These are phyloP conservation scores for Cyanophora paradoxa DNA, from an alignment of 78 protist species.

Conservation along the genomic window DNA sequence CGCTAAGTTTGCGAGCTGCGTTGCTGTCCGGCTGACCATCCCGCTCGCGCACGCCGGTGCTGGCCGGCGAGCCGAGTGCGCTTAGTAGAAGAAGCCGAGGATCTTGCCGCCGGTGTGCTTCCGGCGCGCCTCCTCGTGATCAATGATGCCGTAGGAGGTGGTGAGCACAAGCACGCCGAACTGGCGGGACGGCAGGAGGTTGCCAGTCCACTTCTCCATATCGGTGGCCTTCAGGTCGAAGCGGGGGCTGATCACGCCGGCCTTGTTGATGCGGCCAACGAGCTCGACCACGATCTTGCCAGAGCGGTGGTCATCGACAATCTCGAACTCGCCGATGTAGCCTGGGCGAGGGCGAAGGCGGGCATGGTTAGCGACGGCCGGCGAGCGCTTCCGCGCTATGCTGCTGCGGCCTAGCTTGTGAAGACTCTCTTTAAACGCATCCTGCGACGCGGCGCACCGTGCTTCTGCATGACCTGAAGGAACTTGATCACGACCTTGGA, in stretches of 20 bases:
- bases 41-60: too few species aligned
- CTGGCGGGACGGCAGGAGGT: conserved; percentile 97
- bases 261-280: conserved; percentile 98
- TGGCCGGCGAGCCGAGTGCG: too few species aligned
- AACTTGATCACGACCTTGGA: conserved; percentile 97
- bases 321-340: conserved; percentile 99
- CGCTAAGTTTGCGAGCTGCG: too few species aligned
- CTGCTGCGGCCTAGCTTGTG: too few species aligned
- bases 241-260: conserved; percentile 98
- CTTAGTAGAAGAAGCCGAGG: conserved; percentile 91
- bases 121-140: conserved; percentile 95
- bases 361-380: not conserved
- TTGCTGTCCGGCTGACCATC: too few species aligned
- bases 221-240: conserved; percentile 69
- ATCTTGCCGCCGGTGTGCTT: conserved; percentile 97
- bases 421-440: too few species aligned
- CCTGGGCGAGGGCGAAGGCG: conserved; percentile 39
- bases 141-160: conserved; percentile 99
- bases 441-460: conserved; percentile 74
- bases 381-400: too few species aligned
- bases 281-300: conserved; percentile 98
- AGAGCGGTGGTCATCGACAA: conserved; percentile 98
- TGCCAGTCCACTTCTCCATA: conserved; percentile 76
- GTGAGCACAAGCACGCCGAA: conserved; percentile 97
- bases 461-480: conserved; percentile 97